Conservation (phyloP, 257 asterid genomes). For the Scutellaria minor region DNA sequence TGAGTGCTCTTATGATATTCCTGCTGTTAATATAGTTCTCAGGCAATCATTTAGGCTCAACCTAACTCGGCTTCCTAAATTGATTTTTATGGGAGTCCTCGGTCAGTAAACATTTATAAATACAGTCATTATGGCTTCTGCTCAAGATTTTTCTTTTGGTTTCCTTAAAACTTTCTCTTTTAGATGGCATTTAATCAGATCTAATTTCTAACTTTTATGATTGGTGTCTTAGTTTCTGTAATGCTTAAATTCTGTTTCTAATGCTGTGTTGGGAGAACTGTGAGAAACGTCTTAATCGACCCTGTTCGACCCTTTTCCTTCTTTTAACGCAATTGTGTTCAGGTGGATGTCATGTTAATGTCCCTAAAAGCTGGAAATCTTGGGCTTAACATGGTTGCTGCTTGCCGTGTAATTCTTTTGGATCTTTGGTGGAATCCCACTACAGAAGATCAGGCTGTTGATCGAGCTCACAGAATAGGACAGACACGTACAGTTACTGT, state of each 20-base stretch:
- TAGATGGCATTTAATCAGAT: neutral
- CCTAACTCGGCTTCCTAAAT: neutral
- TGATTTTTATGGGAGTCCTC: neutral
- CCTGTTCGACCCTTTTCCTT: constrained; percentile 2
- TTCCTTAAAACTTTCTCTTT: neutral
- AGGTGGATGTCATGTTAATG: constrained; percentile 98
- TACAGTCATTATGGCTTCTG: neutral
- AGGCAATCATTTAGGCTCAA: neutral
- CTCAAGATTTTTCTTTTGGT: neutral
- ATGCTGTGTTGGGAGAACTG: neutral
- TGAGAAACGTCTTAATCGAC: neutral
- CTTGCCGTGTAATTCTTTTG: constrained; percentile 89
- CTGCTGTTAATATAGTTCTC: neutral
- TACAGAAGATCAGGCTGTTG: constrained; percentile 98
- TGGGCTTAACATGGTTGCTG: constrained; percentile 99
- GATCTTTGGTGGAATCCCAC: constrained; percentile 99
- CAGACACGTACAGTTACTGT: constrained; percentile 95
- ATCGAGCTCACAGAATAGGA: constrained; percentile 98
- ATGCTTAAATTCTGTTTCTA: neutral
- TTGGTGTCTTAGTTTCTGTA: neutral
- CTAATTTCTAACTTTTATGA: neutral
- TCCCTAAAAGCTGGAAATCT: constrained; percentile 98
- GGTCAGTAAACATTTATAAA: constrained; percentile 4
- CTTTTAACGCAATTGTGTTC: constrained; percentile 29
- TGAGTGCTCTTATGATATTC: constrained; percentile 6